Conservation (phyloP, 108 stramenopile species). For the Schizochytrium sp. region DNA sequence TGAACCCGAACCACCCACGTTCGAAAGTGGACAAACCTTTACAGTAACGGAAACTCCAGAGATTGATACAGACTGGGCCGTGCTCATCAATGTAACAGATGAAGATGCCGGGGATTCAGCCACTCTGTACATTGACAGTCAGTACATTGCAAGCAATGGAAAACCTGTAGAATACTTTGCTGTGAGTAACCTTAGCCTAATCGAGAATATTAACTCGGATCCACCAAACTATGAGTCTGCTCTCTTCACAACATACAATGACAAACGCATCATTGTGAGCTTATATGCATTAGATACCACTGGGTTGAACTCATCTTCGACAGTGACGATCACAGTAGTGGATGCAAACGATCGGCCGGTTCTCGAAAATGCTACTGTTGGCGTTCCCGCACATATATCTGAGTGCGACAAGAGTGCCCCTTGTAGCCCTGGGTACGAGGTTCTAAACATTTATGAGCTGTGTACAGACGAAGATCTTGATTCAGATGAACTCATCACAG, state of each 20-base stretch:
- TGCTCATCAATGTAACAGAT: background rate
- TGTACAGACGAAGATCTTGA: constrained; percentile 33
- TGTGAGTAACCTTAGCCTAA: background rate
- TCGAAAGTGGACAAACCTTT: background rate
- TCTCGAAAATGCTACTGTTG: background rate
- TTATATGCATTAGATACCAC: background rate
- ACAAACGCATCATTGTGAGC: constrained; percentile 1
- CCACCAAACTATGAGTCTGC: constrained; percentile 7
- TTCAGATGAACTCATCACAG: background rate
- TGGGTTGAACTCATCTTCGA: constrained; percentile 5
- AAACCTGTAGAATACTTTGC: constrained; percentile 40
- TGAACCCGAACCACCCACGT: constrained; percentile 41
- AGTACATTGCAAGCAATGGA: constrained; percentile 47
- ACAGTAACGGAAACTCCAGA: background rate
- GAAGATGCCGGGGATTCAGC: background rate
- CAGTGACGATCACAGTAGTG: background rate
- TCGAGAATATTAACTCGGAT: background rate
- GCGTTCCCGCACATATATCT: background rate
- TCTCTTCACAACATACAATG: constrained; percentile 6
- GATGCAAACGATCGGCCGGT: constrained; percentile 47
- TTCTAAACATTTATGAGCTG: background rate
- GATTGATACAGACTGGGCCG: background rate
- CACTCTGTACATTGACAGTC: background rate
- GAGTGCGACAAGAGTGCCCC: background rate
- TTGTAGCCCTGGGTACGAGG: background rate